phyloP scores from a whole-genome alignment of 495 filamentous ascomycete genomes.

The Lasiosphaeria ovina region DNA sequence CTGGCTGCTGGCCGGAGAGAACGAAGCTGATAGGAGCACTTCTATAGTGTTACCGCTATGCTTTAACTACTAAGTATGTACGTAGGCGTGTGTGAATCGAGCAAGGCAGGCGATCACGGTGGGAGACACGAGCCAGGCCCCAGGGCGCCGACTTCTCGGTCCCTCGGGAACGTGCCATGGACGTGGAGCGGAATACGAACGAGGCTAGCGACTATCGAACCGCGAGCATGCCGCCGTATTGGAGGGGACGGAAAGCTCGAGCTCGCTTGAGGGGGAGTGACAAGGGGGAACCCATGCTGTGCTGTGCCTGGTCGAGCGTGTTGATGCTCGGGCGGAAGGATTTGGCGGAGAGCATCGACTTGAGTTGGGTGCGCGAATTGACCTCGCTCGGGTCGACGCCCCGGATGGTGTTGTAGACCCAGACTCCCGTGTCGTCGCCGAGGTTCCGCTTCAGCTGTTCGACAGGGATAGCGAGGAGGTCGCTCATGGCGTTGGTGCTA shows the following conservation, averaged over 20 bases:
- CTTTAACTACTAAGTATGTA: no score
- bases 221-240: neutral
- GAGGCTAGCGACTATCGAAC: neutral
- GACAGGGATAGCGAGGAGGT: conserved; percentile 68
- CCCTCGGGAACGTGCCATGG: no score
- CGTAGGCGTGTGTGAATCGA: no score
- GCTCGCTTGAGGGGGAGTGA: neutral
- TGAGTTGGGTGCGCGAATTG: conserved; percentile 87
- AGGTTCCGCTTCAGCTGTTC: conserved; percentile 77
- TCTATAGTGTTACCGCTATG: no score
- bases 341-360: conserved; percentile 97
- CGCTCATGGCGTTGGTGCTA: conserved; percentile 74
- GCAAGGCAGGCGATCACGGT: no score
- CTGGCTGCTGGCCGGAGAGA: no score
- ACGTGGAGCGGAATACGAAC: neutral
- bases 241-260: no score
- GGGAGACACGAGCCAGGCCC: no score
- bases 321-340: conserved; percentile 87
- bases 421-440: conserved; percentile 81
- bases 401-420: conserved; percentile 83
- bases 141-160: no score
- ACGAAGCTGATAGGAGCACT: no score
- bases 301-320: conserved; percentile 66
- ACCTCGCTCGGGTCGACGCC: conserved; percentile 87
- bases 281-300: neutral